Base-by-base conservation (phyloP, 1,284 basidiomycete species). In the Ganoderma sinense region DNA sequence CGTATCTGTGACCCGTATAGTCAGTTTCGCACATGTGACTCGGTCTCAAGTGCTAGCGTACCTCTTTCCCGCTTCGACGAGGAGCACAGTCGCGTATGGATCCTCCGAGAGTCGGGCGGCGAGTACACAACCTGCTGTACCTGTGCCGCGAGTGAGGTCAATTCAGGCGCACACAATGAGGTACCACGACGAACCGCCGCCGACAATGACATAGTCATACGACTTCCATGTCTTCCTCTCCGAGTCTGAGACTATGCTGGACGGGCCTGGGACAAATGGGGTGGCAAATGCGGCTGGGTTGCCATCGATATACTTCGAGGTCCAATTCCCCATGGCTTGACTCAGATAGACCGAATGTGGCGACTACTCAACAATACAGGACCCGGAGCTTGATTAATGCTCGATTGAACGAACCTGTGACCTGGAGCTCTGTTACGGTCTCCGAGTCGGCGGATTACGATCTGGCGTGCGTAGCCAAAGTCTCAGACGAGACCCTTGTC, bases 181-280 rank as follows among this genome's bases (percentile, higher is more conserved):
- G 23, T 14, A 23, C 4, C n/a, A 39, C 16, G 40, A 58, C 45
- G 45, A 16, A 82, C 85, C 83, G 71, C 82, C 86, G 43, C 86
- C 87, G 33, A 88, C 76, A 66, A 87, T 75, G 60, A 87, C 76
- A 60, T 87, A 80, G 66, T 87, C 82, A 60, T 69, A 75, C 16
- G 58, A 36, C 33, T 70, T 67, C 66, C 59, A 67, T 13, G 20
- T 56, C 16, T 62, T 11, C 18, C 18, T 64, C 45, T 64, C 43
- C 2, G 18, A 29, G 18, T 64, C 18, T 16, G 43, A 36, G 11
- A 64, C 45, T 4, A 64, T 18, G 48, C 31, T 64, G 14, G 31
- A 40, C 3, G 43, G 29, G 6, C 29, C 45, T 23, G 48, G 62
- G 18, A 13, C 40, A 26, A 43, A 31, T 14, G 43, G 31, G 8